A percentile compares a stretch with the other conserved stretches of the same genome.
Conservation (phyloP, 768 basidiomycete species). For the Tylopilus rubrobrunneus region DNA sequence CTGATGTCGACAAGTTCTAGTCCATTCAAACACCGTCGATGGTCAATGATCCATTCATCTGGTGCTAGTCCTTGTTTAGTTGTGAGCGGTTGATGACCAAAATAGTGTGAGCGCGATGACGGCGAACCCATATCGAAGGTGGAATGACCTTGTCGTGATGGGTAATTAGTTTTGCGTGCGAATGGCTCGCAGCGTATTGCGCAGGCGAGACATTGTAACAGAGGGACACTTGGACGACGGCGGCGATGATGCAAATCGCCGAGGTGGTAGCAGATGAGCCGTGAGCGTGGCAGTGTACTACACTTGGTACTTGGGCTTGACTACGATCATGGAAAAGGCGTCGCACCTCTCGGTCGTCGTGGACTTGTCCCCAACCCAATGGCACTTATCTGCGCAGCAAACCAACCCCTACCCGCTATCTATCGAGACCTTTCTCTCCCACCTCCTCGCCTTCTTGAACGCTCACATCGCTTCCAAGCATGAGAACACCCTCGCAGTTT, state of each 20-base stretch:
- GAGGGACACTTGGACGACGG: not conserved
- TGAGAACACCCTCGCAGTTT: conserved; percentile 91
- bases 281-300: not conserved
- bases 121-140: not conserved
- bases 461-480: conserved; percentile 87
- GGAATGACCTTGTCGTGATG: too few species aligned
- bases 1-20: too few species aligned
- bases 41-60: not conserved
- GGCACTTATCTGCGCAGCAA: conserved; percentile 65
- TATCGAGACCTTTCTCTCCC: conserved; percentile 72
- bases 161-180: not conserved
- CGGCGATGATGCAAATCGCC: not conserved
- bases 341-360: conserved; percentile 79
- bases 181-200: not conserved
- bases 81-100: not conserved
- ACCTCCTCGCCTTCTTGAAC: conserved; percentile 88
- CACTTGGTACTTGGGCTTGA: not conserved
- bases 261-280: not conserved
- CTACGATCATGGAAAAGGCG: conserved; percentile 39
- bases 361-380: conserved; percentile 83
- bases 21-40: not conserved
- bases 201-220: not conserved
- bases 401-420: conserved; percentile 51
- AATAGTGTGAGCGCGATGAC: not conserved
- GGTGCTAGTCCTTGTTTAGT: not conserved